These are phyloP conservation scores for Striga asiatica DNA, from an alignment of 257 asterid genomes.

Conservation along the genomic window DNA sequence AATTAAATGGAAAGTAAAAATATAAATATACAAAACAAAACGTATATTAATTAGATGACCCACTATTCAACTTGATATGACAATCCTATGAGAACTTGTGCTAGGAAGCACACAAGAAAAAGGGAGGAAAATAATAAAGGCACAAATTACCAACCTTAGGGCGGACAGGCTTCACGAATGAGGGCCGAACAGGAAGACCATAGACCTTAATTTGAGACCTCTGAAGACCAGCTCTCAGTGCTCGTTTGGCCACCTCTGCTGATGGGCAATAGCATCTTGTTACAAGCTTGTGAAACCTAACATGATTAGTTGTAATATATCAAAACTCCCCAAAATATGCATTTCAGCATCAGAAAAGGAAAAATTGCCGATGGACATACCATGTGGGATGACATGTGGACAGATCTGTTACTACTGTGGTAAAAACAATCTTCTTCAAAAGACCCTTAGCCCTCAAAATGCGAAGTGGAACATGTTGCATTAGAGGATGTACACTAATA, in stretches of 20 bases:
- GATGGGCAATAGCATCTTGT: slow-evolving; percentile 96
- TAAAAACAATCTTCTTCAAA: slow-evolving; percentile 82
- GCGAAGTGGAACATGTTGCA: slow-evolving; percentile 98
- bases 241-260: slow-evolving; percentile 91
- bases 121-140: not conserved
- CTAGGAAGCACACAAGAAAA: not conserved
- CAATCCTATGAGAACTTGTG: too few species aligned
- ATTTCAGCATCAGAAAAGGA: slow-evolving; percentile 1
- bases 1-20: too few species aligned
- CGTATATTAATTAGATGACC: too few species aligned
- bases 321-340: slow-evolving; percentile 3
- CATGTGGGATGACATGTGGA: slow-evolving; percentile 98
- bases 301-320: slow-evolving; percentile 16
- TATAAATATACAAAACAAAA: too few species aligned
- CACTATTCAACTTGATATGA: too few species aligned
- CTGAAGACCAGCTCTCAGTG: slow-evolving; percentile 83
- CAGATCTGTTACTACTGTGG: slow-evolving; percentile 90
- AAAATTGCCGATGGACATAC: slow-evolving; percentile 30
- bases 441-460: slow-evolving; percentile 85
- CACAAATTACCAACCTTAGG: slow-evolving; percentile 81
- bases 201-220: slow-evolving; percentile 76
- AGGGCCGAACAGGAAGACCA: slow-evolving; percentile 97
- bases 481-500: slow-evolving; percentile 94
- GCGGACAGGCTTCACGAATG: slow-evolving; percentile 76
- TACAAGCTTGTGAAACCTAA: slow-evolving; percentile 99